Evolutionary conservation across 306 rosid species (phyloP).

Genomic region (Myrica gale): DNA sequence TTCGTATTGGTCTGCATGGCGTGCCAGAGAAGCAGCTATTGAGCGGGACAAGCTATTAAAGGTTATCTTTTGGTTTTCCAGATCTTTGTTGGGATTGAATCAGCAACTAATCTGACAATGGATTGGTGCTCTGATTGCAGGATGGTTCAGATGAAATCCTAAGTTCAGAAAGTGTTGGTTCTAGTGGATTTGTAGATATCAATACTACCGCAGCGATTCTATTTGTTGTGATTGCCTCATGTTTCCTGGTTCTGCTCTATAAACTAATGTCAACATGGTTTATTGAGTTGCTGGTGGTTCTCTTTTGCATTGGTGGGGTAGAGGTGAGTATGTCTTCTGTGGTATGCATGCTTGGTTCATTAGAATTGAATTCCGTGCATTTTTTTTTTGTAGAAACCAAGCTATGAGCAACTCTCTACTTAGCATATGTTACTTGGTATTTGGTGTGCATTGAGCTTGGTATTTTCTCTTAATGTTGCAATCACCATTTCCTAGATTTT

Average conservation of each 20-base stretch:
- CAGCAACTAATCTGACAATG: constrained; percentile 18
- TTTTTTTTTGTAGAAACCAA: constrained; percentile 11
- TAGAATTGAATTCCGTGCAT: constrained; percentile 9
- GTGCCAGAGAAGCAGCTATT: constrained; percentile 80
- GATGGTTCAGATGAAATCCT: constrained; percentile 75
- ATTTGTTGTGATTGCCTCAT: constrained; percentile 86
- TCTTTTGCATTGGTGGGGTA: constrained; percentile 88
- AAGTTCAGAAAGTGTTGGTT: constrained; percentile 53
- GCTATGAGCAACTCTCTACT: constrained; percentile 7
- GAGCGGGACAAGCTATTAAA: constrained; percentile 87
- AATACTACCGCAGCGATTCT: constrained; percentile 77
- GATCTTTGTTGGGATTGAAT: constrained; percentile 10
- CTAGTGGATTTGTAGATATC: constrained; percentile 73
- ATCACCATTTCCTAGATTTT: neutral
- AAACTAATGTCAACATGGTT: constrained; percentile 90
- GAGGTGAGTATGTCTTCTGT: constrained; percentile 59
- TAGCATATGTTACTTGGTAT: neutral
- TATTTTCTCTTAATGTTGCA: constrained; percentile 7
- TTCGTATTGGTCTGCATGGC: constrained; percentile 98
- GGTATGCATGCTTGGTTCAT: constrained; percentile 16
- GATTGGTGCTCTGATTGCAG: constrained; percentile 41
- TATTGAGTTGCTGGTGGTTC: constrained; percentile 86
- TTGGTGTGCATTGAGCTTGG: constrained; percentile 6
- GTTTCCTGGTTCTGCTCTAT: constrained; percentile 92
- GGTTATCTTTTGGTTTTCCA: constrained; percentile 42